Percentiles rank a stretch among this genome's conserved stretches.
phyloP scores from a whole-genome alignment of 1,284 basidiomycete species.

The Cutaneotrichosporon mucoides region DNA sequence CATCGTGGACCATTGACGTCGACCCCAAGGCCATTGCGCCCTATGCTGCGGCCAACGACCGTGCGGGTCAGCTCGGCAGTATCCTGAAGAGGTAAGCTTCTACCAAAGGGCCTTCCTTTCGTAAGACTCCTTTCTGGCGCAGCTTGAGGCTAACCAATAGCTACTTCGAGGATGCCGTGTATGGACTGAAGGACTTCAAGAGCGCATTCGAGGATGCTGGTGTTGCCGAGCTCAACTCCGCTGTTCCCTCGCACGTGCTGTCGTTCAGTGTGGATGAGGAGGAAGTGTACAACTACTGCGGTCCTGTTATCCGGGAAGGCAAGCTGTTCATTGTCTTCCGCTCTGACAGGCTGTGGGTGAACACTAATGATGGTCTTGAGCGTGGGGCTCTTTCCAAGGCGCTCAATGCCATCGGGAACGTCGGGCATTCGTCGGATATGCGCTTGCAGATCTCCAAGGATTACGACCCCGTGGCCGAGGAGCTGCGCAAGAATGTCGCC shows the following conservation, averaged over 20 bases:
- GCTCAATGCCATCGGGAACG: not conserved
- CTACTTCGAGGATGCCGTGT: not conserved
- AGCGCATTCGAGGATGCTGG: not conserved
- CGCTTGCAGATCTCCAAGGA: not conserved
- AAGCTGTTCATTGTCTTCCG: constrained; percentile 6
- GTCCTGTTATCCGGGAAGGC: constrained; percentile 3
- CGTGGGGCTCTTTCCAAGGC: not conserved
- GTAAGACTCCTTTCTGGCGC: not conserved
- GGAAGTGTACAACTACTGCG: constrained; percentile 7
- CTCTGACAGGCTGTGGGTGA: not conserved
- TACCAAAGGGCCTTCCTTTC: too few relatives aligned
- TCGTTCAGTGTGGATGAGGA: constrained; percentile 3
- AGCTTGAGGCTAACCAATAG: not conserved
- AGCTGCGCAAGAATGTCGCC: not conserved
- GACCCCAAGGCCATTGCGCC: constrained; percentile 8
- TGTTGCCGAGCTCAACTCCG: not conserved
- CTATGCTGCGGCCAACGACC: not conserved
- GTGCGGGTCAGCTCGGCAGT: not conserved
- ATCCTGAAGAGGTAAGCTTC: constrained; percentile 2
- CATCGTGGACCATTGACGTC: constrained; percentile 4
- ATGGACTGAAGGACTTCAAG: not conserved
- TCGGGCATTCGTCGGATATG: not conserved
- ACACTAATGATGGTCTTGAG: not conserved
- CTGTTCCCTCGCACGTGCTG: not conserved
- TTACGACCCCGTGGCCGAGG: not conserved